Evolutionary conservation across 2,329 filamentous ascomycete species (phyloP).

Genomic region (Penicillium sp.): DNA sequence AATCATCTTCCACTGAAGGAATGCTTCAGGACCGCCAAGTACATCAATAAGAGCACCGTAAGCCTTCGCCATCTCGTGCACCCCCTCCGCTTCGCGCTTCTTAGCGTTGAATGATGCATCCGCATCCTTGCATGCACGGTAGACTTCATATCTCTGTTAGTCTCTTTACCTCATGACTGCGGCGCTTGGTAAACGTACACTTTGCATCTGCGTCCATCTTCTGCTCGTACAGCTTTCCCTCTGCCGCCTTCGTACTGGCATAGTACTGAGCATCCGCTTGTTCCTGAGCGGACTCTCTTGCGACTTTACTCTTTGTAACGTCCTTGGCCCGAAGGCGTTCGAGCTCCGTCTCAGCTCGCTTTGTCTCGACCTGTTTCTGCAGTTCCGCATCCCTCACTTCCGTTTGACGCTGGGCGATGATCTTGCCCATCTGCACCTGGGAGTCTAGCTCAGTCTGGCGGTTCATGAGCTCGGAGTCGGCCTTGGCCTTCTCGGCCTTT

Average conservation of each 20-base stretch:
- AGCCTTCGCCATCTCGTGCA: conserved; percentile 78
- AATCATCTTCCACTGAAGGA: conserved; percentile 87
- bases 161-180: not conserved
- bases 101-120: conserved; percentile 54
- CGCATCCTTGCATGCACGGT: conserved; percentile 37
- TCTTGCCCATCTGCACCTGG: conserved; percentile 76
- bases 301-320: conserved; percentile 73
- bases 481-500: conserved; percentile 78
- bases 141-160: conserved; percentile 24
- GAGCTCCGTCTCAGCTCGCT: conserved; percentile 78
- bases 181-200: conserved; percentile 27
- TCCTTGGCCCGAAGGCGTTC: conserved; percentile 78
- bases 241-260: conserved; percentile 57
- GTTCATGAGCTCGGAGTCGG: conserved; percentile 76
- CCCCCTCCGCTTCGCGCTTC: conserved; percentile 77
- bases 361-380: conserved; percentile 76
- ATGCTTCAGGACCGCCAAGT: conserved; percentile 76
- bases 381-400: conserved; percentile 81
- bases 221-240: conserved; percentile 51
- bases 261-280: conserved; percentile 57
- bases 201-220: conserved; percentile 45
- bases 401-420: conserved; percentile 73
- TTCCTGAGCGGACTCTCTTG: conserved; percentile 49
- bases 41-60: conserved; percentile 73
- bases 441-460: conserved; percentile 73